Evolutionary conservation across 257 asterid genomes (phyloP).

Genomic region (Rhazya stricta): DNA sequence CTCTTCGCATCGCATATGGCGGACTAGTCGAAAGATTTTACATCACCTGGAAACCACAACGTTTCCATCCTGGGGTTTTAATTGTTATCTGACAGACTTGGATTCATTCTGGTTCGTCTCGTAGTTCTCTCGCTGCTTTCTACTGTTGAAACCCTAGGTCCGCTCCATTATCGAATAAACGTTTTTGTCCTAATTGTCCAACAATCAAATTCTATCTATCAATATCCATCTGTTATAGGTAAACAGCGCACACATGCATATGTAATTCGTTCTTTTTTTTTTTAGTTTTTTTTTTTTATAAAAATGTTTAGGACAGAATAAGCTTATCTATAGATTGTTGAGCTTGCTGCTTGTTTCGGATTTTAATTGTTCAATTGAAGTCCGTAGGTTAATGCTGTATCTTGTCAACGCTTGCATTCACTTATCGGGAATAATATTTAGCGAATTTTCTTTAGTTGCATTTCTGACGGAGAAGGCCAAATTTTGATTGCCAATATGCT

Average conservation of each 20-base stretch:
- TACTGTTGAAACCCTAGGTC: constrained; percentile 53
- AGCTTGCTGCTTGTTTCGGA: not conserved
- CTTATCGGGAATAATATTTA: not conserved
- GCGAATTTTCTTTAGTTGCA: not conserved
- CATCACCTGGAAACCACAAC: constrained; percentile 24
- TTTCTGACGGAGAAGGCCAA: not conserved
- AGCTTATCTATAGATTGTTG: not conserved
- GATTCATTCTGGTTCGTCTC: constrained; percentile 13
- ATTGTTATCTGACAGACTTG: constrained; percentile 2
- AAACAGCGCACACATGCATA: not conserved
- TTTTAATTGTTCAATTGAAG: constrained; percentile 1
- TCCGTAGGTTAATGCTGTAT: not conserved
- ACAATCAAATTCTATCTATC: not conserved
- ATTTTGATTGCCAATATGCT: not conserved
- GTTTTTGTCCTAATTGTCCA: not conserved
- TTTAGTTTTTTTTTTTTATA: too few relatives aligned
- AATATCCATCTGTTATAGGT: not conserved
- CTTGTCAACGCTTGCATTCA: constrained; percentile 2
- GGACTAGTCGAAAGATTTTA: constrained; percentile 34
- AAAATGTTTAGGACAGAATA: not conserved
- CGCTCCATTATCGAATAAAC: constrained; percentile 1
- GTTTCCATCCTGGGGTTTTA: constrained; percentile 20
- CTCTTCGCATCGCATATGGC: constrained; percentile 34
- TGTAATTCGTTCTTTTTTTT: not conserved
- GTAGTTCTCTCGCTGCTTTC: constrained; percentile 11